Evolutionary conservation across 1,284 basidiomycete species (phyloP), one percentile per base, ranked within the genome.

Genomic region (Tylopilus sp.): DNA sequence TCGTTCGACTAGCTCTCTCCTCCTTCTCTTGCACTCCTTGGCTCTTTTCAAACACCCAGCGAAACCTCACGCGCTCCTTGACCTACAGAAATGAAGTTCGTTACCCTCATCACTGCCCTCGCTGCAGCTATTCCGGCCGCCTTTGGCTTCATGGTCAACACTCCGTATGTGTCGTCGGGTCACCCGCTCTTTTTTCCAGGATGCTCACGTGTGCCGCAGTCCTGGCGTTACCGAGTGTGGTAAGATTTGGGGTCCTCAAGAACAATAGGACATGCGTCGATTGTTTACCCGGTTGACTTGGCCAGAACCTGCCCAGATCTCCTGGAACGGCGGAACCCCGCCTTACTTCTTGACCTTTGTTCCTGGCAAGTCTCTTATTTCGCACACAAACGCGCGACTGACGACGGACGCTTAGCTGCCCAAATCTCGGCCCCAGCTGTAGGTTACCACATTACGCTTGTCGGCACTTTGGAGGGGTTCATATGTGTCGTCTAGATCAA

Each of bases 291-390:
- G 45, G 16, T 41, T 28, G 28, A 28, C 25, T 6, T 15, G 10
- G 6, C 13, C 51, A 86, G 85, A 86, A 56, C 85, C 85, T 10
- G 67, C 74, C 21, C 64, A 74, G 55, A 55, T 90, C 53, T 66
- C 64, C 7, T 92, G 83, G 81, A 44, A 57, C 25, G 79, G 71
- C 26, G 84, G 86, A 37, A 50, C 55, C 0, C 43, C 72, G 0
- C 88, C 89, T 0, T 92, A 79, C 72, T 92, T 74, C 69, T 53
- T 89, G 52, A 72, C 79, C 25, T 60, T 88, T 53, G 63, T 89
- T 45, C 88, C 87, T 44, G 84, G 84, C 81, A 55, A 35, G 73
- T 6, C 0, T 18, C 19, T 6, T 8, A 1, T 40, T 26, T 36
- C 6, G 4, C 3, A 33, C 16, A 10, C 19, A 21, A 40, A 30